Conservation (phyloP, 1,284 basidiomycete genomes). For the Ustilago trichophora region DNA sequence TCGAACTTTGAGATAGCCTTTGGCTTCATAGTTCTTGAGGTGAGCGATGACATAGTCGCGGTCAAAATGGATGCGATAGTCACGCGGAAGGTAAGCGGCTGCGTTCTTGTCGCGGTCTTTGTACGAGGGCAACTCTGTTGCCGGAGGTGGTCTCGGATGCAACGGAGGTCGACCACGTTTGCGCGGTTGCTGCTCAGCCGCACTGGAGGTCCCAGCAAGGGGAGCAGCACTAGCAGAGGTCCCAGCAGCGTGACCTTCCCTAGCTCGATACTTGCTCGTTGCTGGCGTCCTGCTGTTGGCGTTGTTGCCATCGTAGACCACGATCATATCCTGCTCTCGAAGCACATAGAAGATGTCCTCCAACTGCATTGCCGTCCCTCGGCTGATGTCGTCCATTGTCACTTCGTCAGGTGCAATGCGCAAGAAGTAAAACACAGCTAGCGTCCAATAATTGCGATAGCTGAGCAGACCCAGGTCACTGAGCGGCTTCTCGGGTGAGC, state of each 20-base stretch:
- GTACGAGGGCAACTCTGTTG: conserved; percentile 28
- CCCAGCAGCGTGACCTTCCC: conserved; percentile 22
- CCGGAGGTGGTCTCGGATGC: conserved; percentile 17
- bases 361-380: conserved; percentile 86
- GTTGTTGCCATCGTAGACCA: conserved; percentile 65
- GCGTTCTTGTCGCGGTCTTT: conserved; percentile 65
- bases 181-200: conserved; percentile 12
- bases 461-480: conserved; percentile 91
- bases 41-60: conserved; percentile 75
- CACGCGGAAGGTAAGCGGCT: conserved; percentile 72
- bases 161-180: conserved; percentile 34
- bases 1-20: conserved; percentile 81
- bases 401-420: conserved; percentile 35
- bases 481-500: conserved; percentile 98
- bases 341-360: conserved; percentile 87
- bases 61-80: conserved; percentile 82
- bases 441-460: conserved; percentile 94
- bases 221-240: background rate
- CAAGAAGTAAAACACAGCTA: conserved; percentile 77
- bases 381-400: conserved; percentile 77
- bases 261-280: conserved; percentile 49
- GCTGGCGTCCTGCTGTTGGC: conserved; percentile 48
- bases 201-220: background rate
- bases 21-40: conserved; percentile 77
- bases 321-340: conserved; percentile 81